Evolutionary conservation across 345 rosid genomes (phyloP), one percentile per base, ranked within the genome.

Genomic region (Lepidium aucheri): DNA sequence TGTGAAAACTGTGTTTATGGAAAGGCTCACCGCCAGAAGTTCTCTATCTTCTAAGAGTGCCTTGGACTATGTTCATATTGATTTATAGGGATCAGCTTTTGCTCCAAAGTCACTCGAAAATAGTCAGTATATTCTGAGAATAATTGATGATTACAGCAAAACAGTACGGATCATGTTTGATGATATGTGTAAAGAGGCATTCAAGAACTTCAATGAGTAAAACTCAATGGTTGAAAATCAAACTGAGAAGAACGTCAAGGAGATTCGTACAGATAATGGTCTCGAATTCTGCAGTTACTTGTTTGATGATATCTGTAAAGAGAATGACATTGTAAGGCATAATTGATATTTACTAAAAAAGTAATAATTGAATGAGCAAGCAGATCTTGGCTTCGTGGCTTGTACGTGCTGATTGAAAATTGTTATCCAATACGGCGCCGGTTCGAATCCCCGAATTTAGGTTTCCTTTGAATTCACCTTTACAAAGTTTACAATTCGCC

Each of bases 391-490:
- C 7, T 39, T 71, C 34, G 65, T 63, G 75, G 70, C 5, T 55
- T 3, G 65, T 39, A 46, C 58, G 38, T 71, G 75, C 75, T 46
- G 11, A 30, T 30, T 3, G 9, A 9, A 9, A 11, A 17, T n/a
- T 0, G 20, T 7, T 9, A 46, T 39, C 32, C 38, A 7, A 55
- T 0, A 40, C 41, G 32, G 15, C 67, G 13, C 35, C 14, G 61
- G 61, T 51, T 73, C 72, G 67, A 65, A 3, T 0, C 55, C 6
- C 17, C 2, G 5, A 15, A 33, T 9, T 43, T 57, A 72, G 76
- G 76, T 72, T 51, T 73, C 41, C 24, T 50, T 47, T 33, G 13
- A 35, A 54, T 53, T 33, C 10, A 3, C 2, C 45, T 55, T 38
- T 17, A 43, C 26, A 56, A 14, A 26, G 6, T 35, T 46, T 39